Percentiles rank a stretch among this genome's conserved stretches.
Conservation (phyloP, 257 asterid genomes). For the Solanum paucissectum region DNA sequence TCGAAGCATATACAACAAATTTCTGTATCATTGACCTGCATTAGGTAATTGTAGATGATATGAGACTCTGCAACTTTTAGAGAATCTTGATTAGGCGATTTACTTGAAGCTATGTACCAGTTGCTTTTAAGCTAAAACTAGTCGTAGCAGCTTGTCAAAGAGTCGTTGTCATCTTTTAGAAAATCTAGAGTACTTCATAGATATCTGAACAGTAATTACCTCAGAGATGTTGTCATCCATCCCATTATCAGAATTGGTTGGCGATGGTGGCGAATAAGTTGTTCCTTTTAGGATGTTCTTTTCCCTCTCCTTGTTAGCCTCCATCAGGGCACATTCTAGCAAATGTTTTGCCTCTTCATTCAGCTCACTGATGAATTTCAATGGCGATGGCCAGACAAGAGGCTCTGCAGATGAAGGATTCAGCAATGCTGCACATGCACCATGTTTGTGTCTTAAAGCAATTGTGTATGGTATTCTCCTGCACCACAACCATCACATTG, state of each 20-base stretch:
- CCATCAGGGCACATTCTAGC: constrained; percentile 71
- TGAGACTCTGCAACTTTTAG: not conserved
- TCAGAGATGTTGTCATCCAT: constrained; percentile 52
- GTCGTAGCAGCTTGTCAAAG: not conserved
- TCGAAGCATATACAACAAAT: constrained; percentile 92
- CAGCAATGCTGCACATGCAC: constrained; percentile 79
- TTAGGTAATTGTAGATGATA: not conserved
- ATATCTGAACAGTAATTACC: constrained; percentile 25
- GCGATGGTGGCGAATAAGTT: constrained; percentile 38
- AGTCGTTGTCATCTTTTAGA: not conserved
- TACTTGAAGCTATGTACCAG: not conserved
- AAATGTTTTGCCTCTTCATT: constrained; percentile 72
- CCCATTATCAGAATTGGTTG: constrained; percentile 46
- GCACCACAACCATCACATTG: not conserved
- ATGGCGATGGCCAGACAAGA: constrained; percentile 92
- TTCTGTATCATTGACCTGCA: constrained; percentile 67
- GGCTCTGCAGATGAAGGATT: constrained; percentile 95
- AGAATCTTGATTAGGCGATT: not conserved
- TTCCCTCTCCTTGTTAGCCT: constrained; percentile 76
- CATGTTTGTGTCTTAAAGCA: constrained; percentile 67
- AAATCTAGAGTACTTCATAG: not conserved
- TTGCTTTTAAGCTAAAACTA: not conserved
- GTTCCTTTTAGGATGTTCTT: constrained; percentile 58
- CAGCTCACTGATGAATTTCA: constrained; percentile 83
- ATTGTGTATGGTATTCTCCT: constrained; percentile 89